Conservation (phyloP, 1,284 basidiomycete genomes). For the Hypsizygus ulmarius region DNA sequence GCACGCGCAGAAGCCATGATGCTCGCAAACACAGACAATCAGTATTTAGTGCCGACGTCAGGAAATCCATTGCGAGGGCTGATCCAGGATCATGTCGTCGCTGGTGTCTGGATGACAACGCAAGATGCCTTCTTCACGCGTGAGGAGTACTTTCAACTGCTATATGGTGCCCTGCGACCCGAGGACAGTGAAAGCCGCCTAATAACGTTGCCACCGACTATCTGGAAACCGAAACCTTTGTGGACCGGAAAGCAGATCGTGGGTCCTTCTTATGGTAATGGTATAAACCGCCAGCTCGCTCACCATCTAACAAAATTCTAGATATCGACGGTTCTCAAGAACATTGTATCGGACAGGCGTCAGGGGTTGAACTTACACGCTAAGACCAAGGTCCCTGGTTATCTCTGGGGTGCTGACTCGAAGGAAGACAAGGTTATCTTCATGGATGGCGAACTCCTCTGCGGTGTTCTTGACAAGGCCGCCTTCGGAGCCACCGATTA, state of each 20-base stretch:
- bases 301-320: slow-evolving; percentile 29
- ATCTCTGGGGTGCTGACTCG: slow-evolving; percentile 79
- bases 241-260: slow-evolving; percentile 99
- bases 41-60: slow-evolving; percentile 97
- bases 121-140: slow-evolving; percentile 94
- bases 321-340: slow-evolving; percentile 91
- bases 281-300: not conserved
- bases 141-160: slow-evolving; percentile 95
- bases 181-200: slow-evolving; percentile 82
- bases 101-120: slow-evolving; percentile 98
- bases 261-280: slow-evolving; percentile 29
- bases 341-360: slow-evolving; percentile 83
- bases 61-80: slow-evolving; percentile 97
- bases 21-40: slow-evolving; percentile 98
- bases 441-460: slow-evolving; percentile 90
- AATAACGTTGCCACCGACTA: slow-evolving; percentile 84
- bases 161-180: slow-evolving; percentile 93
- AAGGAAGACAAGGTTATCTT: slow-evolving; percentile 89
- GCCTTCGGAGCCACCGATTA: slow-evolving; percentile 96
- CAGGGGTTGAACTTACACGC: slow-evolving; percentile 86
- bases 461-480: slow-evolving; percentile 95
- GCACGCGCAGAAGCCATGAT: slow-evolving; percentile 92
- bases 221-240: slow-evolving; percentile 86
- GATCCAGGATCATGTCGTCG: slow-evolving; percentile 99
- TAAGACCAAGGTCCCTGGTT: slow-evolving; percentile 84